Evolutionary conservation across 345 rosid genomes (phyloP).

Genomic region (Corymbia maculata): DNA sequence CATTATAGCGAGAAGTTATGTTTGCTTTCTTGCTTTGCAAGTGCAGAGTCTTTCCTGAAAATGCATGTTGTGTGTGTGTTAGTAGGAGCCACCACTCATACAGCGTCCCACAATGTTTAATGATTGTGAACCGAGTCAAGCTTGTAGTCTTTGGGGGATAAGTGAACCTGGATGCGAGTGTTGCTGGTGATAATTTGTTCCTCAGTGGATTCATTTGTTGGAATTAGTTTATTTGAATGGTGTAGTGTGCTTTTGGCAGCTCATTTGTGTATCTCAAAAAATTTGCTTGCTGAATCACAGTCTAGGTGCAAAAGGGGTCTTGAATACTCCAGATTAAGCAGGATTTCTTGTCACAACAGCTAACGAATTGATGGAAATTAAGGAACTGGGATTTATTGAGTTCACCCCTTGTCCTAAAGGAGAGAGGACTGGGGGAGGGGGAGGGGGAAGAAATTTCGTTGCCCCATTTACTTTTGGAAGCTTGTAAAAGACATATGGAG

Average conservation of each 20-base stretch:
- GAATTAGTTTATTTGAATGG: neutral
- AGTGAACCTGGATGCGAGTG: neutral
- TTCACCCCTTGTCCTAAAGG: neutral
- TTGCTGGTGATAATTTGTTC: neutral
- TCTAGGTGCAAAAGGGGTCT: neutral
- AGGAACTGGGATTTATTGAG: neutral
- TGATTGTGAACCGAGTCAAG: neutral
- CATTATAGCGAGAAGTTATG: neutral
- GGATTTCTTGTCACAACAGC: neutral
- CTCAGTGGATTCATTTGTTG: neutral
- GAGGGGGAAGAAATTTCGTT: neutral
- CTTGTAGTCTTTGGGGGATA: neutral
- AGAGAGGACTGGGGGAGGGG: neutral
- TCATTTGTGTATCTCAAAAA: neutral
- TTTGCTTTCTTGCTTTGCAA: neutral
- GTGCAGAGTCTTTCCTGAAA: neutral
- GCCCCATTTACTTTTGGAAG: neutral
- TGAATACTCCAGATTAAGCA: neutral
- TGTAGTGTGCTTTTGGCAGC: neutral
- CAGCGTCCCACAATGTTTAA: neutral
- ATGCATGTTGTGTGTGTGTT: neutral
- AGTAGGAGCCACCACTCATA: neutral
- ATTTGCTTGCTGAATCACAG: neutral
- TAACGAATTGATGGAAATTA: neutral
- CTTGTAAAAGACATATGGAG: neutral